Evolutionary conservation across 306 rosid species (phyloP), one percentile per base, ranked within the genome.

Genomic region (Cicer cuneatum): DNA sequence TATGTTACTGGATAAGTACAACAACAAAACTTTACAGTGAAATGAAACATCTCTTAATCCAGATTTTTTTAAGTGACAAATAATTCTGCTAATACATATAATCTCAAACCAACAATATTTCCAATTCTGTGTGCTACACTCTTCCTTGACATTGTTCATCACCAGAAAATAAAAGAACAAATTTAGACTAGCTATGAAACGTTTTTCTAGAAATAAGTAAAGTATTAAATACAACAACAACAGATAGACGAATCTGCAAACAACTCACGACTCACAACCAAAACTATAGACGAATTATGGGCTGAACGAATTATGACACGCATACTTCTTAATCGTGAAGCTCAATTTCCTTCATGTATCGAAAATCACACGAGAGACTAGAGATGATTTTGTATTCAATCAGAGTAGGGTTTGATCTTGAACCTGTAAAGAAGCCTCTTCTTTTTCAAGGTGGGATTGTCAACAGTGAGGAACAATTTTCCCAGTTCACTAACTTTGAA

Each of bases 371-470:
- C 29, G n/a, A 66, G 40, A 9, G 52, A 16, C 51, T 14, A 39
- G 38, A 67, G 15, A 15, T 29, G 59, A 57, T 58, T 73, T 71
- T 54, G 48, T 5, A 69, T 73, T 85, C 84, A 90, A 56, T 84
- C 92, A 10, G 40, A 37, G 52, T 81, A 79, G 63, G 96, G 89
- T 86, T 88, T 87, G 73, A 88, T 63, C 79, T 88, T 94, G 97
- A 91, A 94, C 93, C 98, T 91, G 90, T 94, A 94, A 12, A 94
- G 85, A 80, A 94, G 90, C 80, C 83, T 94, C 85, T 94, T 94
- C 88, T 80, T 91, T 78, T 83, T 94, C 10, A 82, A 41, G 54
- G 97, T 86, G 38, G 98, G 91, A 72, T 94, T 94, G 84, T 94
- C 93, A 7, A 92, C 58, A 4, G 85, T 91, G 80, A 94, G 90